Conservation (phyloP, 2,329 filamentous ascomycete genomes). For the Diaporthe sp. region DNA sequence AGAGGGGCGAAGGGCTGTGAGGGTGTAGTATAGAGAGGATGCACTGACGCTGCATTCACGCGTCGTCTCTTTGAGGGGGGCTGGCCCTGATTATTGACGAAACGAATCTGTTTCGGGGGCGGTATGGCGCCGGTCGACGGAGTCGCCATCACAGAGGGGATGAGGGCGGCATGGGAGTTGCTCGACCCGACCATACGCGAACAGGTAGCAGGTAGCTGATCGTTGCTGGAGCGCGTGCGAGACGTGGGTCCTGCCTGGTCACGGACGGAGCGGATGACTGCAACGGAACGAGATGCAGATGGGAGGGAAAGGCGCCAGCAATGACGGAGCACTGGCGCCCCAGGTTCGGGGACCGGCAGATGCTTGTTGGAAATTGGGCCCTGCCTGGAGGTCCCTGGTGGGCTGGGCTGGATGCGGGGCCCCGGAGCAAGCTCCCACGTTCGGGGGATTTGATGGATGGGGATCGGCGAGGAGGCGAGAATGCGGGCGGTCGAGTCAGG, state of each 20-base stretch:
- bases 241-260: conserved; percentile 29
- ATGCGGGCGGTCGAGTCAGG: conserved; percentile 12
- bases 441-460: conserved; percentile 8
- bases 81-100: conserved; percentile 85
- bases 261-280: conserved; percentile 19
- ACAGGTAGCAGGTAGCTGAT: conserved; percentile 13
- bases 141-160: conserved; percentile 58
- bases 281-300: conserved; percentile 21
- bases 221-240: conserved; percentile 21
- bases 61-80: conserved; percentile 83
- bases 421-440: conserved; percentile 10
- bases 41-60: conserved; percentile 81
- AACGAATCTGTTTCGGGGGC: conserved; percentile 75
- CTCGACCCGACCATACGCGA: conserved; percentile 24
- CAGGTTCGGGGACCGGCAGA: conserved; percentile 27
- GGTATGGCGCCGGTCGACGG: conserved; percentile 57
- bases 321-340: conserved; percentile 29
- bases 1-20: conserved; percentile 14
- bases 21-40: neutral
- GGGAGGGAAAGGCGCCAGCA: conserved; percentile 7
- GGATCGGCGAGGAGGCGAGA: conserved; percentile 2
- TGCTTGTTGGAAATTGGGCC: conserved; percentile 7
- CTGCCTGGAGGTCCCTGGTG: conserved; percentile 15
- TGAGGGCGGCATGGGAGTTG: conserved; percentile 25
- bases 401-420: conserved; percentile 16